Base-by-base conservation (phyloP, 139 green algal genomes). In the Picochlorum sp. region DNA sequence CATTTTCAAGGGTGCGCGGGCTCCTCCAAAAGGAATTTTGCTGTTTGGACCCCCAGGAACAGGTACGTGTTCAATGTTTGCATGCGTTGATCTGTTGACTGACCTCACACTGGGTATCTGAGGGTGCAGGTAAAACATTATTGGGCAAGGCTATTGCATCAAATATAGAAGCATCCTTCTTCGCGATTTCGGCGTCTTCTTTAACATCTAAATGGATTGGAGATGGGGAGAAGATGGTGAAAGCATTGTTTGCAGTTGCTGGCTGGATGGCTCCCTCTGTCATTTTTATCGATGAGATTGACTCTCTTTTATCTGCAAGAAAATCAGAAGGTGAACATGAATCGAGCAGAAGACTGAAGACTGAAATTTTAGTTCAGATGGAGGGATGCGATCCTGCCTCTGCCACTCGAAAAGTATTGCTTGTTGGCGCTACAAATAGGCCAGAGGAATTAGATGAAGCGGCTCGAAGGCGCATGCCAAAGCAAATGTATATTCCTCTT, bases 261-360 rank as follows among this genome's bases (percentile, higher is more conserved):
- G 68, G 66, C n/a, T 64, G 66, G 32, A 69, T 94, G 56, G 81
- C 92, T 66, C 92, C 92, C 0, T 79, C 84, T 3, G 89, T 99
- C 59, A 97, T 99, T 62, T 98, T 99, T 83, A 96, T 99, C n/a
- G 94, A 99, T 59, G 94, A 99, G 73, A 94, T 99, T 15, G 93
- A 98, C 78, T 98, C 92, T 13, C 76, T 99, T 7, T 80, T 98
- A 11, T 87, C 75, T 4, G 88, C 85, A 4, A 81, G 94, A 37
- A 96, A 96, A 69, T 65, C 80, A 8, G 88, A 96, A 38, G 87
- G 86, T 86, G 93, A 98, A 81, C 93, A 98, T 78, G 93, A 98
- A 74, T 82, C 89, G 47, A 96, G 84, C 63, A 73, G 93, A 47
- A 82, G 93, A 6, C 68, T 99, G 13, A 99, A 99, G 81, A 98